Conservation (phyloP, 1,284 basidiomycete genomes). For the Malassezia sympodialis region DNA sequence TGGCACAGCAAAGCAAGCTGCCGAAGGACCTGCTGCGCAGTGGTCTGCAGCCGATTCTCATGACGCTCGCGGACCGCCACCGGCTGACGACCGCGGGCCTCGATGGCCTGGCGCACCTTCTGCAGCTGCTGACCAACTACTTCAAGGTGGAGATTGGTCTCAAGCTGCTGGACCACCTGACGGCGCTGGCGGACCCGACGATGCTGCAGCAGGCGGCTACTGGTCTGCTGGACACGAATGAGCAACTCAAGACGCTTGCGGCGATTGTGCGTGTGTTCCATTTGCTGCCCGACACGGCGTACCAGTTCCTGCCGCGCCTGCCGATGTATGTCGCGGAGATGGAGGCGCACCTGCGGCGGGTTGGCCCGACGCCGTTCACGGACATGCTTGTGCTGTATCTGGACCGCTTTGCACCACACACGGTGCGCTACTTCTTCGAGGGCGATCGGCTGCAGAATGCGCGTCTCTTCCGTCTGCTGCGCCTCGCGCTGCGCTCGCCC, state of each 20-base stretch:
- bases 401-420: constrained; percentile 76
- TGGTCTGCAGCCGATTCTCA: constrained; percentile 86
- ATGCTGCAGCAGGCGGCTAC: constrained; percentile 34
- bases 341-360: constrained; percentile 81
- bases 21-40: constrained; percentile 93
- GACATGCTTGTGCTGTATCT: constrained; percentile 83
- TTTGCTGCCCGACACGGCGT: constrained; percentile 72
- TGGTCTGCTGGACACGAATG: constrained; percentile 60
- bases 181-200: constrained; percentile 34
- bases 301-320: constrained; percentile 79
- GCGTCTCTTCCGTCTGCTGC: constrained; percentile 34
- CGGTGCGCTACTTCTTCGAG: constrained; percentile 68
- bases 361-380: constrained; percentile 81
- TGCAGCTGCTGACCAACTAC: constrained; percentile 92
- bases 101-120: constrained; percentile 80
- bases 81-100: constrained; percentile 86
- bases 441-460: constrained; percentile 58
- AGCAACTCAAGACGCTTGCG: constrained; percentile 83
- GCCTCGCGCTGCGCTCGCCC: constrained; percentile 34
- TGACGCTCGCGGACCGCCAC: constrained; percentile 95
- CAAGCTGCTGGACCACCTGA: constrained; percentile 79
- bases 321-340: constrained; percentile 84
- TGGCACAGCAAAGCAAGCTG: constrained; percentile 74
- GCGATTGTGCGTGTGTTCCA: constrained; percentile 94
- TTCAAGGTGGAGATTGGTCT: constrained; percentile 99